Base-by-base conservation (phyloP, 495 filamentous ascomycete genomes). In the Lophiotrema nucula region DNA sequence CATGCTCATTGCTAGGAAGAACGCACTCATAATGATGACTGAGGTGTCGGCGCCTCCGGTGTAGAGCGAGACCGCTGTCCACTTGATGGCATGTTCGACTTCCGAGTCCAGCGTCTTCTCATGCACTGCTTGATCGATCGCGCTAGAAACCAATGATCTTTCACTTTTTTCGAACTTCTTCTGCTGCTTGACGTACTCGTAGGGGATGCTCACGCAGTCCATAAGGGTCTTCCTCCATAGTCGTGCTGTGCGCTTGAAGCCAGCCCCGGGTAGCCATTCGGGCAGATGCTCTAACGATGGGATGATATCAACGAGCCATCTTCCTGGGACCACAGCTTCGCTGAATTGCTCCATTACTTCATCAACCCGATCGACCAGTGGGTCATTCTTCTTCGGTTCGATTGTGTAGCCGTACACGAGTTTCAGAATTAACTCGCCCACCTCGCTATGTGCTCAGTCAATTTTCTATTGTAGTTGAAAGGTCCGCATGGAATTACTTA, bases 31-130 rank as follows among this genome's bases (percentile, higher is more conserved):
- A 78, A 28, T 1, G 75, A 49, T 0, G 73, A 70, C 6, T 75
- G 72, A 6, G 68, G 82, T 85, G 60, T 86, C 84, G 16, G 80
- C 78, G 4, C 83, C 84, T 6, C 78, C 83, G 23, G 77, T 73
- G 28, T 83, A 79, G 0, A 86, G 61, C 0, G 75, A 75, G 15
- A 72, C 76, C 4, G 81, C 76, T 18, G 74, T 66, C 74, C 74
- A 77, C 53, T 77, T 79, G 28, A 28, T 18, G 13, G 74, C 69
- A 8, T 65, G 59, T 27, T 75, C 67, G 12, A 69, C 67, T 21
- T 76, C 67, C 0, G 66, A 64, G 4, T 67, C 60, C 0, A 54
- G 55, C 3, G 64, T 60, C 0, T 60, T 49, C 0, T 68, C 47
- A 48, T 73, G 61, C 1, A 80, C 48, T 0, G 74, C 53, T 11